Evolutionary conservation across 352 stramenopile species (phyloP).

Genomic region (Plasmopara halstedii): DNA sequence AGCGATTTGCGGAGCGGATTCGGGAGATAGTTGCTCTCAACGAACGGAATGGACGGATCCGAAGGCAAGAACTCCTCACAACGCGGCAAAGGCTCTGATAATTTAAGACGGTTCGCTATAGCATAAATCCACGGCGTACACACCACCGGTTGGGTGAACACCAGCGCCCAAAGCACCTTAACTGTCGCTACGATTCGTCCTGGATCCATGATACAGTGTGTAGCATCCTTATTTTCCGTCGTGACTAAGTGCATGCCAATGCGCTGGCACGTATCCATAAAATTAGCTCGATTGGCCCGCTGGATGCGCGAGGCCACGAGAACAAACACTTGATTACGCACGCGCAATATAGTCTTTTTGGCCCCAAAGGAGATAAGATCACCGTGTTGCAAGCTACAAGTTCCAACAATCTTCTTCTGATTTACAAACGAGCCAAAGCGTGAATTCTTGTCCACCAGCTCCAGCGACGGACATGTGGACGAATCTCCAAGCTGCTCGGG

Average conservation of each 20-base stretch:
- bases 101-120: constrained; percentile 60
- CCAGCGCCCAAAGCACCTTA: constrained; percentile 81
- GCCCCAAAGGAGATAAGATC: constrained; percentile 79
- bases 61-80: constrained; percentile 71
- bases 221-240: constrained; percentile 49
- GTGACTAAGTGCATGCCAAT: constrained; percentile 76
- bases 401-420: constrained; percentile 46
- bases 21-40: constrained; percentile 62
- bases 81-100: constrained; percentile 63
- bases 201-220: constrained; percentile 83
- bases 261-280: constrained; percentile 71
- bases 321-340: constrained; percentile 78
- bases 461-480: constrained; percentile 48
- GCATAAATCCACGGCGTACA: constrained; percentile 75
- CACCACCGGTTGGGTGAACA: constrained; percentile 80
- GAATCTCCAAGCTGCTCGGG: constrained; percentile 51
- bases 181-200: constrained; percentile 72
- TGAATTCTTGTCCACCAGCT: constrained; percentile 72
- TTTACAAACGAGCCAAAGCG: constrained; percentile 87
- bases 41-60: constrained; percentile 42
- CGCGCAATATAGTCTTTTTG: constrained; percentile 71
- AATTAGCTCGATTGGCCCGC: constrained; percentile 38
- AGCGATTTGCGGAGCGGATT: constrained; percentile 72
- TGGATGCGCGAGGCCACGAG: constrained; percentile 72
- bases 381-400: constrained; percentile 46